Conservation (phyloP, 352 stramenopile species). For the Aphanomyces euteiches region DNA sequence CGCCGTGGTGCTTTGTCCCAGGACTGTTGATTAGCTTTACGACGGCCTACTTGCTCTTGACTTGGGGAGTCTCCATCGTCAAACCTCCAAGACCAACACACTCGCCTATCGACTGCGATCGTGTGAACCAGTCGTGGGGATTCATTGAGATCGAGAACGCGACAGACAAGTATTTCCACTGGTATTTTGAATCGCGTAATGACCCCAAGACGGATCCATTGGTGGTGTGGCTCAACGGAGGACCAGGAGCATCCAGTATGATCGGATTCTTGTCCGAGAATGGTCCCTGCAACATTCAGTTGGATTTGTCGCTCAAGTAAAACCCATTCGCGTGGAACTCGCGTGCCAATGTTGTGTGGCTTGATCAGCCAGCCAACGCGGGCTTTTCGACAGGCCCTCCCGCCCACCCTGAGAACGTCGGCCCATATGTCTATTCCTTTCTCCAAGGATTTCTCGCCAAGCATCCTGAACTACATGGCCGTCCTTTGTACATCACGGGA, state of each 20-base stretch:
- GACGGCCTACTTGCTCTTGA: background rate
- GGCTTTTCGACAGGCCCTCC: conserved; percentile 43
- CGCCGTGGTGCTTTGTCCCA: background rate
- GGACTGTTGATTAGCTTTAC: background rate
- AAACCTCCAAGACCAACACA: background rate
- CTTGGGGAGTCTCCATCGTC: background rate
- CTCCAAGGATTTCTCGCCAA: conserved; percentile 4
- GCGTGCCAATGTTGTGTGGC: conserved; percentile 73
- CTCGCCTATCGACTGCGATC: conserved; percentile 40
- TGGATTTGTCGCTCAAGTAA: conserved; percentile 32
- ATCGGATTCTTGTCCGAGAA: conserved; percentile 54
- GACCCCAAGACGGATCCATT: conserved; percentile 50
- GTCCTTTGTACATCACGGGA: conserved; percentile 62
- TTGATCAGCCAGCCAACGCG: conserved; percentile 87
- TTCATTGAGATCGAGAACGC: conserved; percentile 77
- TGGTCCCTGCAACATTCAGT: conserved; percentile 46
- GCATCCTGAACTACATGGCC: background rate
- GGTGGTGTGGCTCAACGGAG: conserved; percentile 64
- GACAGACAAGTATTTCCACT: conserved; percentile 94
- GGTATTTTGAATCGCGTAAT: conserved; percentile 92
- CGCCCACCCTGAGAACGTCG: background rate
- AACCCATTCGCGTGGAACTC: conserved; percentile 48
- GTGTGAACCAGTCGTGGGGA: conserved; percentile 64
- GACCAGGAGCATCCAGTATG: conserved; percentile 48
- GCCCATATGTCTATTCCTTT: background rate